Evolutionary conservation across 441 rosid species (phyloP), one percentile per base, ranked within the genome.

Genomic region (Adansonia gregorii): DNA sequence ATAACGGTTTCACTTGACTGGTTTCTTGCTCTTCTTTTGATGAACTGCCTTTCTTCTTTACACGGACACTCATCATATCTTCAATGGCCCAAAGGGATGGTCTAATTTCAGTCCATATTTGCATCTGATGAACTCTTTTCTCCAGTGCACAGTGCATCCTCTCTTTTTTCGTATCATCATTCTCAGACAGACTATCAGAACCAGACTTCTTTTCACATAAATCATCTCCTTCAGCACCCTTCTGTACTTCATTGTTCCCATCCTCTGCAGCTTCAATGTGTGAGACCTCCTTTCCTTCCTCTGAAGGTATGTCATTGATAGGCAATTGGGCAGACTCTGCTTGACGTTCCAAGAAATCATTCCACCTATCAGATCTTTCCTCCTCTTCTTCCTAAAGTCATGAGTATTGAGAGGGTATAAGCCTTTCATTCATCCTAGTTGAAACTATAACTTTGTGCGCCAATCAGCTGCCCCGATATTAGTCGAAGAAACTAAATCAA

Each of bases 351-450:
- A 97, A 83, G 88, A 97, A 97, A 84, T 74, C 91, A 19, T 74
- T 87, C 98, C 99, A 97, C 80, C 97, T 88, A 71, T 94, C 98
- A 75, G 99, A 94, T 88, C 99, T 89, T 89, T 97, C 99, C 85
- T 94, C 98, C 84, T 97, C 99, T 87, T 97, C 99, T 82, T 97
- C 99, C 99, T 97, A 86, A 78, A 76, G 55, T 72, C 75, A 73
- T n/a, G 27, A 60, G 70, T 19, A 56, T 24, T 76, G 20, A 64
- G 59, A 80, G n/a, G 27, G 68, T 14, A 76, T 64, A 55, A 78
- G 14, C 61, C 39, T 73, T 43, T 48, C 35, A 17, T 67, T 78
- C 27, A 35, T 52, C 56, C 71, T 4, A 48, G 58, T 7, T 15
- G 14, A 72, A 54, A 27, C 17, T 72, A n/a, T 72, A 70, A 71